Conservation (phyloP, 176 grass and related monocot species). For the Canna indica region DNA sequence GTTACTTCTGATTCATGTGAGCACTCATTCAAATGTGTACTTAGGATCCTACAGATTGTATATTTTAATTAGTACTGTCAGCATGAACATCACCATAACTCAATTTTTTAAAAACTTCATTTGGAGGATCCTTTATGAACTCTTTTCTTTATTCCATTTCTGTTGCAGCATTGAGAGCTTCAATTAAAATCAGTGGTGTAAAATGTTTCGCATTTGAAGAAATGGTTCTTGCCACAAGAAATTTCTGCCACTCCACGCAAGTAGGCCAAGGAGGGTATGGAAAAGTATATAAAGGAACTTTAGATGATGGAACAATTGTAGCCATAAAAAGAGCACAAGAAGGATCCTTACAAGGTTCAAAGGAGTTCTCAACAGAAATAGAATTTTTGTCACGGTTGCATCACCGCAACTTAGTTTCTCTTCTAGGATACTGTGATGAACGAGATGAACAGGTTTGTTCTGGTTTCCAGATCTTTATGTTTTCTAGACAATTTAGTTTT, state of each 20-base stretch:
- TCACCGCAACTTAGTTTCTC: slow-evolving; percentile 89
- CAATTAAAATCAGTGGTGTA: slow-evolving; percentile 73
- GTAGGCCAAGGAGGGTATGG: slow-evolving; percentile 91
- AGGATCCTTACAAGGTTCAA: slow-evolving; percentile 84
- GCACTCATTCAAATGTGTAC: not conserved
- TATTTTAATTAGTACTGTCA: no score
- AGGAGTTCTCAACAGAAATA: slow-evolving; percentile 88
- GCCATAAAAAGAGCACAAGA: slow-evolving; percentile 91
- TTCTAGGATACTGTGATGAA: slow-evolving; percentile 88
- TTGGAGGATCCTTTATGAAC: not conserved
- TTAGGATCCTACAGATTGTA: not conserved
- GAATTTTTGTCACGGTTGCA: slow-evolving; percentile 86
- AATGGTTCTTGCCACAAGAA: slow-evolving; percentile 56
- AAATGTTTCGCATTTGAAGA: slow-evolving; percentile 78
- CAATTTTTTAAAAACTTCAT: no score
- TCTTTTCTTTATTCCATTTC: slow-evolving; percentile 2
- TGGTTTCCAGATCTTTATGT: slow-evolving; percentile 7
- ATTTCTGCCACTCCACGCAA: slow-evolving; percentile 59
- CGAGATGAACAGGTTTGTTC: slow-evolving; percentile 66
- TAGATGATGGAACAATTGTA: slow-evolving; percentile 64
- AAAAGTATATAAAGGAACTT: slow-evolving; percentile 74
- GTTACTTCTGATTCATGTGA: not conserved
- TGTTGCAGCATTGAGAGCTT: slow-evolving; percentile 48
- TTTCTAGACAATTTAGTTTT: not conserved
- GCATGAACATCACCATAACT: no score